A percentile compares a stretch with the other conserved stretches of the same genome.
phyloP scores from a whole-genome alignment of 2,329 filamentous ascomycete species.

The Waltergamsia citrina region DNA sequence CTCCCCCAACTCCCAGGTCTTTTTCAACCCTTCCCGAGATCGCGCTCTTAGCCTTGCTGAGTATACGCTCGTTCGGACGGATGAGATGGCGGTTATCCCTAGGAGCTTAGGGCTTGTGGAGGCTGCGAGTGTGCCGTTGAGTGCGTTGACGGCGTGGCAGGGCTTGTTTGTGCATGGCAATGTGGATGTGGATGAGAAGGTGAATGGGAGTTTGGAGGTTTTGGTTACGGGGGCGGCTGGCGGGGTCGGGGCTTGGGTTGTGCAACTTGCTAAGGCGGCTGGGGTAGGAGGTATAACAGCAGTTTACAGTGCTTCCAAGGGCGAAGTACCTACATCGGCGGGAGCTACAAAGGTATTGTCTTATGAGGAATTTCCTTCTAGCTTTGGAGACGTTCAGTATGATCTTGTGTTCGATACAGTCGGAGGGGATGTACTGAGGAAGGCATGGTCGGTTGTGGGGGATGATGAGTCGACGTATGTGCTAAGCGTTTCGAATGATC shows the following conservation, averaged over 20 bases:
- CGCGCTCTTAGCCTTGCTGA: slow-evolving; percentile 9
- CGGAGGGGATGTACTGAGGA: not conserved
- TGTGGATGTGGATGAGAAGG: slow-evolving; percentile 7
- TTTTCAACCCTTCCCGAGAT: not conserved
- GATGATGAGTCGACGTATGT: too few species aligned
- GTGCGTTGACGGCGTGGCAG: slow-evolving; percentile 29
- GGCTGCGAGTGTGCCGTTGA: slow-evolving; percentile 26
- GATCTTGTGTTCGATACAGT: not conserved
- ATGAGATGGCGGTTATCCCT: slow-evolving; percentile 23
- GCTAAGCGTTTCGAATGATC: too few species aligned
- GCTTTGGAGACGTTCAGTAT: too few species aligned
- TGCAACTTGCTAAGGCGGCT: not conserved
- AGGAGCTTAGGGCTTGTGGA: slow-evolving; percentile 18
- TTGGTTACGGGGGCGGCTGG: slow-evolving; percentile 1
- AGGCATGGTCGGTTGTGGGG: too few species aligned
- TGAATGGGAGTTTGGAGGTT: not conserved
- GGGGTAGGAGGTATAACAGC: not conserved
- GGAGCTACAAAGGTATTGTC: too few species aligned
- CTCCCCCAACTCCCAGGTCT: not conserved
- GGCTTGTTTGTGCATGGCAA: slow-evolving; percentile 23
- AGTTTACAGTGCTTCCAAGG: not conserved
- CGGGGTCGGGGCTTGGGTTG: not conserved
- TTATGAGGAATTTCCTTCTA: too few species aligned
- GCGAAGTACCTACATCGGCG: not conserved
- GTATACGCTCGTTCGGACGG: slow-evolving; percentile 18